Evolutionary conservation across 345 rosid genomes (phyloP), one percentile per base, ranked within the genome.

Genomic region (Eucalyptus leucophloia): DNA sequence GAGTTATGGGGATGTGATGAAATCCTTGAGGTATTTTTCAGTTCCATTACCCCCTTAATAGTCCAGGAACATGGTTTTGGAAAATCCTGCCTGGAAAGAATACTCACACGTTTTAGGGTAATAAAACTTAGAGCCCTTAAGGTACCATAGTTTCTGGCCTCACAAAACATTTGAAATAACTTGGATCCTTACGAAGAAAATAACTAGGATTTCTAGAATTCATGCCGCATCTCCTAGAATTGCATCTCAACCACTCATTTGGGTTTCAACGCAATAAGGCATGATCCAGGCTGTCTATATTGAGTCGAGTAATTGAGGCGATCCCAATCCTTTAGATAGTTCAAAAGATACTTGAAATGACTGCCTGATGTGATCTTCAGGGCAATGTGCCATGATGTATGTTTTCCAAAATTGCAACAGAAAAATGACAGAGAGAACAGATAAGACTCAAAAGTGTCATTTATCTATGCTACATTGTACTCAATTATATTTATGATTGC

Each of bases 41-140:
- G 91, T 91, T 37, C 60, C 89, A 83, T 92, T 89, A 37, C 95
- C 95, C 95, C 87, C 92, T 94, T 87, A 94, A 92, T 92, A 95
- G 88, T 91, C 91, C 91, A 5, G 94, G 99, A 47, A 96, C 89
- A 89, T 89, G 92, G 92, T 95, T 95, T 91, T 95, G 94, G 95
- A 96, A 97, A 91, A 96, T 91, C 98, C 99, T 96, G 95, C 67
- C 87, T 26, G 90, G 89, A 69, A 90, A 72, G 83, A 72, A 72
- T 40, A 72, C 83, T 72, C 45, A 6, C 12, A 19, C 28, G 8
- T 37, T 72, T 72, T 72, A 72, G 83, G 82, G 42, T 72, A 19
- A 72, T 37, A 37, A 72, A 72, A 72, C 83, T 72, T 37, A 72
- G 45, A 72, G 83, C 83, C 45, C 83, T 19, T 72, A 12, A 37